phyloP scores from a whole-genome alignment of 1,139 yeast species.

The Pichia sp. region DNA sequence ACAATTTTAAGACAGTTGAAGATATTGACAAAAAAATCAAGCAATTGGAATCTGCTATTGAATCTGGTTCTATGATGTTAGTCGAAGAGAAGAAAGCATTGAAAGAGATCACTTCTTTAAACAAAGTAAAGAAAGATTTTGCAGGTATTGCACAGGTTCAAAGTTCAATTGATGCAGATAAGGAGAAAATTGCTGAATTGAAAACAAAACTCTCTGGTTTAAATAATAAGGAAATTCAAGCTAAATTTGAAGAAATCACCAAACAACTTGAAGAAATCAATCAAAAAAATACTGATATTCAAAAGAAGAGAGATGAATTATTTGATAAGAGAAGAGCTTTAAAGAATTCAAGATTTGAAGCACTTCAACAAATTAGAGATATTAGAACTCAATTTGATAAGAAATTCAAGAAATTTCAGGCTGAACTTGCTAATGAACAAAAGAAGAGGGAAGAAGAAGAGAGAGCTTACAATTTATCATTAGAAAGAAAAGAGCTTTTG shows the following conservation, averaged over 20 bases:
- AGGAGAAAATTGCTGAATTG: slow-evolving; percentile 66
- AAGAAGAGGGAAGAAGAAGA: slow-evolving; percentile 60
- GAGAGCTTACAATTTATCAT: slow-evolving; percentile 28
- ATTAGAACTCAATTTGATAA: slow-evolving; percentile 63
- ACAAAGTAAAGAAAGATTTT: slow-evolving; percentile 78
- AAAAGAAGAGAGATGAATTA: slow-evolving; percentile 58
- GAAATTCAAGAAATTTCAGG: slow-evolving; percentile 63
- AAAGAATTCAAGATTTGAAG: slow-evolving; percentile 62
- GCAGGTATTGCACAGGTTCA: slow-evolving; percentile 68
- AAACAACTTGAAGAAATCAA: slow-evolving; percentile 55
- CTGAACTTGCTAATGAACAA: slow-evolving; percentile 61
- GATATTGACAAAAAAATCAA: slow-evolving; percentile 74
- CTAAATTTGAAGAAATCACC: slow-evolving; percentile 54
- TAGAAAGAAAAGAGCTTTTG: slow-evolving; percentile 27
- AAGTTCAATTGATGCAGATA: slow-evolving; percentile 73
- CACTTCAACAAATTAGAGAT: slow-evolving; percentile 55
- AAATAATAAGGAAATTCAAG: slow-evolving; percentile 47
- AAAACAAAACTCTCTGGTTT: slow-evolving; percentile 58
- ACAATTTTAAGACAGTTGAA: slow-evolving; percentile 59
- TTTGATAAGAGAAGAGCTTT: slow-evolving; percentile 62
- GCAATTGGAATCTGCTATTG: slow-evolving; percentile 66
- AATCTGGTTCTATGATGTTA: slow-evolving; percentile 73
- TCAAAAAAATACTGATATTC: slow-evolving; percentile 53
- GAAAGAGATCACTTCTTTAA: slow-evolving; percentile 78
- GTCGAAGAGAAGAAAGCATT: slow-evolving; percentile 87